These are phyloP conservation scores for Lecanosticta acicola DNA, from an alignment of 2,329 filamentous ascomycete genomes.

Conservation along the genomic window DNA sequence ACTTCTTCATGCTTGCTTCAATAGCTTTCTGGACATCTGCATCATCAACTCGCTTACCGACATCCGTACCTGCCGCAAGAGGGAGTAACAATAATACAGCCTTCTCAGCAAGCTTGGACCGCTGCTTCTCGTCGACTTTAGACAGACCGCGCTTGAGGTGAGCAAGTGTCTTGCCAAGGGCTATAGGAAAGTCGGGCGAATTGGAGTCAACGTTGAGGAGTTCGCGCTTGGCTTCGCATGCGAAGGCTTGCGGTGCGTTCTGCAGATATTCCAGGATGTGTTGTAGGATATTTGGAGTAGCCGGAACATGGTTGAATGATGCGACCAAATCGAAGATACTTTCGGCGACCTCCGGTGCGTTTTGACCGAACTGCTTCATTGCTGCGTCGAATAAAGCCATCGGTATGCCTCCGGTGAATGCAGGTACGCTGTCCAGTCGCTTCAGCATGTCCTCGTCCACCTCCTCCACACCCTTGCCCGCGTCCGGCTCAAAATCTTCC, in stretches of 20 bases:
- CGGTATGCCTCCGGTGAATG: slow-evolving; percentile 87
- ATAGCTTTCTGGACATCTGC: slow-evolving; percentile 51
- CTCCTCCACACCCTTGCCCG: slow-evolving; percentile 44
- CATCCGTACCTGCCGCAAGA: slow-evolving; percentile 38
- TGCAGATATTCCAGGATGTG: slow-evolving; percentile 65
- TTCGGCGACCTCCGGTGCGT: slow-evolving; percentile 56
- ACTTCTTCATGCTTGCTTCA: slow-evolving; percentile 34
- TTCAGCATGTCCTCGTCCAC: slow-evolving; percentile 54
- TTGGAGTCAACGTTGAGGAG: slow-evolving; percentile 59
- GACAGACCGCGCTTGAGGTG: slow-evolving; percentile 47
- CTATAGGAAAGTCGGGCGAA: slow-evolving; percentile 67
- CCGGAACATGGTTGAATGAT: slow-evolving; percentile 61
- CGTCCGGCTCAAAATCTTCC: slow-evolving; percentile 56
- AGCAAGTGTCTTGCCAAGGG: slow-evolving; percentile 60
- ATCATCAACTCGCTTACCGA: slow-evolving; percentile 37
- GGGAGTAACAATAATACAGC: slow-evolving; percentile 47
- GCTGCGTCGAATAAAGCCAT: slow-evolving; percentile 86
- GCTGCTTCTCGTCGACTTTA: slow-evolving; percentile 30
- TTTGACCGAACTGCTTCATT: slow-evolving; percentile 68
- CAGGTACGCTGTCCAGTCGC: slow-evolving; percentile 65
- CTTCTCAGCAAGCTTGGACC: slow-evolving; percentile 39
- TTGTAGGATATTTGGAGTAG: slow-evolving; percentile 60
- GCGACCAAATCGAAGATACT: slow-evolving; percentile 76
- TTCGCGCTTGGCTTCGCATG: slow-evolving; percentile 66
- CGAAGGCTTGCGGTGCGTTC: slow-evolving; percentile 49